Base-by-base conservation (phyloP, 176 grass and related monocot species). In the Areca catechu region DNA sequence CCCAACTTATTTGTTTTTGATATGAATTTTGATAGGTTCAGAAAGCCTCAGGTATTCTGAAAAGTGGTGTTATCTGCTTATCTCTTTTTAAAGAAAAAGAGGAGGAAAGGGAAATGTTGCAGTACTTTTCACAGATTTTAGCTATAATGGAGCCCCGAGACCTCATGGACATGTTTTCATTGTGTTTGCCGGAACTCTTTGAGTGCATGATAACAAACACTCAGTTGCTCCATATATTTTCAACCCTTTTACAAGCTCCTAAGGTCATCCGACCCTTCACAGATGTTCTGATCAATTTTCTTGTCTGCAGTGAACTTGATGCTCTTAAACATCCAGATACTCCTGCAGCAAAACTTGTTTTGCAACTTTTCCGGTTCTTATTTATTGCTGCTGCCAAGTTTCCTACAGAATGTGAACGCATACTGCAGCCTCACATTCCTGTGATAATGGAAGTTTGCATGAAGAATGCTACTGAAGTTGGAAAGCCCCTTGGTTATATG, bases 401-500 rank as follows among this genome's bases (percentile, higher is more conserved):
- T 61, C 84, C 87, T 2, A 73, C 89, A 63, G 89, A 83, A 51
- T 92, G 87, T 43, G 93, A 98, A 68, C 83, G 87, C 17, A 84
- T 89, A 68, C 77, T 98, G 72, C 93, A 98, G 71, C 93, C 87
- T 51, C 93, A 98, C 19, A 86, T 98, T 47, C 87, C 84, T 27
- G 81, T 98, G 49, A 98, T 98, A 81, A 88, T 98, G 78, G 93
- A 98, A 65, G 88, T 88, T 69, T 89, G 93, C 81, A 89, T 98
- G 93, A 98, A 83, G 76, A 98, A 83, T 83, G 87, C 81, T 24
- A 79, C 87, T 51, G 87, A 98, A 81, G 81, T 85, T 76, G 93
- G 92, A 47, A 98, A 92, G 48, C 93, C 93, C 84, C 86, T 98
- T 74, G 84, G 93, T 83, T 98, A 92, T 62, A 92, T 98, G 93